Percentiles rank a stretch among this genome's conserved stretches.
phyloP scores from a whole-genome alignment of 768 basidiomycete genomes.

The Mycena venus region DNA sequence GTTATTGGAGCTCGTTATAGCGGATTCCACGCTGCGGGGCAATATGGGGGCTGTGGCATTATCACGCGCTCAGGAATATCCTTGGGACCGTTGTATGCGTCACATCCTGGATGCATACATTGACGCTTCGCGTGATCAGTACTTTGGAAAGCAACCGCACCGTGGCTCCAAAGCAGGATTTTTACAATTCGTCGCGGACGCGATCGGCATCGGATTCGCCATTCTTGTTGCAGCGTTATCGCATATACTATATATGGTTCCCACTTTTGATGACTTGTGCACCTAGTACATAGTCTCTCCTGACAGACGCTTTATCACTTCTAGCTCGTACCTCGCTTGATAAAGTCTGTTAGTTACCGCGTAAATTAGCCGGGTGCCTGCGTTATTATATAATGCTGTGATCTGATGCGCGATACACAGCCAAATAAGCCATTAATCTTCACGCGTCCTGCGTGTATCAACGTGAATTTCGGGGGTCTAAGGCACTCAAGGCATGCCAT shows the following conservation, averaged over 20 bases:
- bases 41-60: background rate
- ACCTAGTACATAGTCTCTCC: too few species aligned
- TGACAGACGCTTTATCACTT: too few species aligned
- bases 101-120: background rate
- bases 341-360: too few species aligned
- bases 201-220: background rate
- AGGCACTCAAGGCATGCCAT: too few species aligned
- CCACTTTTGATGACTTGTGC: background rate
- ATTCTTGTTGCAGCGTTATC: background rate
- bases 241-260: background rate
- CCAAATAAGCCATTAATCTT: too few species aligned
- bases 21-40: background rate
- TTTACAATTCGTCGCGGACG: background rate
- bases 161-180: background rate
- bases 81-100: background rate
- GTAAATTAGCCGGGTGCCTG: too few species aligned
- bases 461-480: too few species aligned
- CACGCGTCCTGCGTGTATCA: too few species aligned
- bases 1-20: background rate
- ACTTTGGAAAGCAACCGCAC: background rate
- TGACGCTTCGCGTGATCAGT: background rate
- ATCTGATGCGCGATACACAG: too few species aligned
- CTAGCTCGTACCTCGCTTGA: too few species aligned
- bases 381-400: too few species aligned
- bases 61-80: background rate